Evolutionary conservation across 2,329 filamentous ascomycete genomes (phyloP).

Genomic region (Nothomitra cinnamomea): DNA sequence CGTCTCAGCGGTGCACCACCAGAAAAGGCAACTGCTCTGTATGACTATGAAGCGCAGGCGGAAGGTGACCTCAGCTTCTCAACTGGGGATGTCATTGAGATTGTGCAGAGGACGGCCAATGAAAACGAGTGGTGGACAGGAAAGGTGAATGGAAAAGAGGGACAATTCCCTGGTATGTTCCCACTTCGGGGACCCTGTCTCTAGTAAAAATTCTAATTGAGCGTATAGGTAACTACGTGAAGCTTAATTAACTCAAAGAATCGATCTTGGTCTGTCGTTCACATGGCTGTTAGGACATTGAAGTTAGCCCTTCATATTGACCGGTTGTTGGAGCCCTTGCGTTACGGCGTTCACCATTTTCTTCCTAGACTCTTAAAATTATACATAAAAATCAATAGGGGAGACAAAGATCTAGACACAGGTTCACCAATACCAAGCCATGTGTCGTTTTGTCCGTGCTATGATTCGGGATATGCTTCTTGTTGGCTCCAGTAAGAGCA

Average conservation of each 20-base stretch:
- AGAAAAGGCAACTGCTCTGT: conserved; percentile 78
- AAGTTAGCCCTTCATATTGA: too few relatives aligned
- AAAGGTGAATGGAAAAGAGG: conserved; percentile 58
- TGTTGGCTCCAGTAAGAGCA: too few relatives aligned
- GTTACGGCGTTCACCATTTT: too few relatives aligned
- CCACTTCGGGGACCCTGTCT: neutral
- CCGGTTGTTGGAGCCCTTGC: too few relatives aligned
- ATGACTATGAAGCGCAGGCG: conserved; percentile 91
- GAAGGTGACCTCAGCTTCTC: conserved; percentile 86
- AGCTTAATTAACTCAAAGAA: conserved; percentile 5
- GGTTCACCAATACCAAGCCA: too few relatives aligned
- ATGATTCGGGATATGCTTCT: too few relatives aligned
- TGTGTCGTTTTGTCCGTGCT: too few relatives aligned
- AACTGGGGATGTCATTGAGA: conserved; percentile 79
- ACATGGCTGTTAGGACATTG: too few relatives aligned
- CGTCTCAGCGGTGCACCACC: conserved; percentile 46
- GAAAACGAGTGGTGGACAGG: conserved; percentile 97
- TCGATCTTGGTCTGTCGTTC: too few relatives aligned
- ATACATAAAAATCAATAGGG: too few relatives aligned
- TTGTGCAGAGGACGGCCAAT: conserved; percentile 66
- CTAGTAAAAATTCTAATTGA: neutral
- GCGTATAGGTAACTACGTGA: conserved; percentile 8
- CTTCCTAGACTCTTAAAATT: too few relatives aligned
- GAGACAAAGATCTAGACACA: too few relatives aligned
- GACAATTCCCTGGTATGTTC: conserved; percentile 80